Evolutionary conservation across 139 green algal genomes (phyloP).

Genomic region (Chlamydomonas sphaeroides): DNA sequence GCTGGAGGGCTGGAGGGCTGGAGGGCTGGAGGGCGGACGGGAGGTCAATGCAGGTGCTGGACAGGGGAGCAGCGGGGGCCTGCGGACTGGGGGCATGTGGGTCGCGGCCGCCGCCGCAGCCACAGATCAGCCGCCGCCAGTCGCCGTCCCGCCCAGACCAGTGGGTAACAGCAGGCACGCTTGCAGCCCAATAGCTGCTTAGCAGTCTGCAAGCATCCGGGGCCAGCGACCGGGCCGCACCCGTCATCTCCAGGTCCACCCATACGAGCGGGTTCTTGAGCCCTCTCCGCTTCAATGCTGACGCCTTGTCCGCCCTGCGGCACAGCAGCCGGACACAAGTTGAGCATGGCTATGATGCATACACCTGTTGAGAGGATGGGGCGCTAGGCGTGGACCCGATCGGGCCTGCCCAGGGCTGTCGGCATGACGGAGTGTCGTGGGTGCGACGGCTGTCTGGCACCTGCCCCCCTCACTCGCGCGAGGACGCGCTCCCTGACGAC

Average conservation of each 20-base stretch:
- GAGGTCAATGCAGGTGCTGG: no score
- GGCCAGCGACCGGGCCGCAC: slow-evolving; percentile 35
- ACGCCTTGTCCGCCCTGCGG: no score
- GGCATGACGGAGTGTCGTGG: not conserved
- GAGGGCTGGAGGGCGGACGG: no score
- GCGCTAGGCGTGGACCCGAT: not conserved
- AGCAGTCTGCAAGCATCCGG: no score
- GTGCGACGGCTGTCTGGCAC: not conserved
- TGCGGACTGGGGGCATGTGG: no score
- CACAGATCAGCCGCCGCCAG: no score
- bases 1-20: no score
- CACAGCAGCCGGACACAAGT: not conserved
- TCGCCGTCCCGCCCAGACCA: not conserved
- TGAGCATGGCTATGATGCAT: not conserved
- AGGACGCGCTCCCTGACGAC: not conserved
- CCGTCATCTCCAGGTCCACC: slow-evolving; percentile 94
- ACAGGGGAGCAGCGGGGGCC: no score
- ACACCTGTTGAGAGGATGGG: no score
- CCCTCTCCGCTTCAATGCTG: not conserved
- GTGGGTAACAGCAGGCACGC: not conserved
- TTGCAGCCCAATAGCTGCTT: not conserved
- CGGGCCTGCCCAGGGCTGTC: not conserved
- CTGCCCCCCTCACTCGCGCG: not conserved
- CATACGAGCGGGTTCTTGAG: slow-evolving; percentile 80
- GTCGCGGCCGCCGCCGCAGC: no score